A percentile compares a stretch with the other conserved stretches of the same genome.
Conservation (phyloP, 2,329 filamentous ascomycete genomes). For the Aureobasidium sp. region DNA sequence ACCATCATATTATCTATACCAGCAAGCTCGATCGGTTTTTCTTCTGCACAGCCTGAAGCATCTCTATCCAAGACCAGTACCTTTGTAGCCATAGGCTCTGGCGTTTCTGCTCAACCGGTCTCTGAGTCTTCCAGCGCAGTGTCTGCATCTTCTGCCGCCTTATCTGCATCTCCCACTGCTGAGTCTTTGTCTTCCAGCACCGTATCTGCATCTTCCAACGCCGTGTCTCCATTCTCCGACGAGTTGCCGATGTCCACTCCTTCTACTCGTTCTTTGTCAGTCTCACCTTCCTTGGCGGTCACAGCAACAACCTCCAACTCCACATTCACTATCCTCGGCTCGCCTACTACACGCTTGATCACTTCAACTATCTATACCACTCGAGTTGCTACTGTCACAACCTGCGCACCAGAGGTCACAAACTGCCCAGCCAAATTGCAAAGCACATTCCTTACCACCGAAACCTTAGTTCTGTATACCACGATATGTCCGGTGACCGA, state of each 20-base stretch:
- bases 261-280: neutral
- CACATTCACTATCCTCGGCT: neutral
- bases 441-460: neutral
- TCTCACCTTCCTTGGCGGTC: neutral
- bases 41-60: neutral
- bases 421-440: neutral
- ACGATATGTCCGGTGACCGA: neutral
- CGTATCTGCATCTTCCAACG: neutral
- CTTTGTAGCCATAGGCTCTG: no score
- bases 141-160: no score
- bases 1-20: neutral
- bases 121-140: neutral
- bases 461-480: neutral
- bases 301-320: neutral
- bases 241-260: neutral
- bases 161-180: no score
- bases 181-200: no score
- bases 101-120: no score
- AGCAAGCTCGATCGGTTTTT: neutral
- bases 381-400: neutral
- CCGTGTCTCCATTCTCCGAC: neutral
- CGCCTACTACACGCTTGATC: neutral
- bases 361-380: neutral
- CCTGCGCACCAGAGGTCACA: neutral
- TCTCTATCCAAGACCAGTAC: no score